Evolutionary conservation across 805 yeast genomes (phyloP).

Genomic region (Pichia phayaonensis): DNA sequence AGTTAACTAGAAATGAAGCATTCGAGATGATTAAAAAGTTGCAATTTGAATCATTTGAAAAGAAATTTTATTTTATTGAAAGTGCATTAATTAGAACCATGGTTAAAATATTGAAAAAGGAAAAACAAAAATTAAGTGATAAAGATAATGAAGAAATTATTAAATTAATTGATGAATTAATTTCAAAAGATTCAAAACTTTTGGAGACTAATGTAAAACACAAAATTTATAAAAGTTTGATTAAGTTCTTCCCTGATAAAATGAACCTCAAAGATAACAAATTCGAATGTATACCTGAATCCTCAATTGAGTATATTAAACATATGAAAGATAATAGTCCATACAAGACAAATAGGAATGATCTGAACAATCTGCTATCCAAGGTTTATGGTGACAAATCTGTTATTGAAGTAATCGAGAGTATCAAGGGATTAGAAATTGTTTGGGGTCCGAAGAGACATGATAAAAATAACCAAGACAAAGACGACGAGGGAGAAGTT

Average conservation of each 20-base stretch:
- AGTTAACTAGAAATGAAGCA: slow-evolving; percentile 35
- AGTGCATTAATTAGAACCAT: slow-evolving; percentile 34
- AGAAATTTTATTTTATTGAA: slow-evolving; percentile 35
- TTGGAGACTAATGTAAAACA: slow-evolving; percentile 10
- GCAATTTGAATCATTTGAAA: slow-evolving; percentile 37
- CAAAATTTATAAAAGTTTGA: slow-evolving; percentile 16
- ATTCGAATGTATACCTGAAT: neutral
- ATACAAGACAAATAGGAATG: slow-evolving; percentile 34
- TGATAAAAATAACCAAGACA: slow-evolving; percentile 12
- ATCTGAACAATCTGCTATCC: slow-evolving; percentile 40
- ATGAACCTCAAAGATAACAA: slow-evolving; percentile 8
- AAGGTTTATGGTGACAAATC: slow-evolving; percentile 38
- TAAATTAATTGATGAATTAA: slow-evolving; percentile 3
- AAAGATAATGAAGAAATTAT: neutral
- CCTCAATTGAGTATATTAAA: slow-evolving; percentile 21
- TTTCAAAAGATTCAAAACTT: slow-evolving; percentile 1
- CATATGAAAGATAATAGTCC: slow-evolving; percentile 29
- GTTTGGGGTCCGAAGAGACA: slow-evolving; percentile 13
- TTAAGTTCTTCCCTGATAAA: slow-evolving; percentile 9
- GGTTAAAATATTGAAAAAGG: slow-evolving; percentile 29
- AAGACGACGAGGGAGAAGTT: slow-evolving; percentile 12
- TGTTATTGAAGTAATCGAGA: slow-evolving; percentile 4
- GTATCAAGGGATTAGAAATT: slow-evolving; percentile 5
- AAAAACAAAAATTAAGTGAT: slow-evolving; percentile 4
- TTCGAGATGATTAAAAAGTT: slow-evolving; percentile 35